A percentile compares a stretch with the other conserved stretches of the same genome.
Conservation (phyloP, 1,284 basidiomycete genomes). For the Meripilus lineatus region DNA sequence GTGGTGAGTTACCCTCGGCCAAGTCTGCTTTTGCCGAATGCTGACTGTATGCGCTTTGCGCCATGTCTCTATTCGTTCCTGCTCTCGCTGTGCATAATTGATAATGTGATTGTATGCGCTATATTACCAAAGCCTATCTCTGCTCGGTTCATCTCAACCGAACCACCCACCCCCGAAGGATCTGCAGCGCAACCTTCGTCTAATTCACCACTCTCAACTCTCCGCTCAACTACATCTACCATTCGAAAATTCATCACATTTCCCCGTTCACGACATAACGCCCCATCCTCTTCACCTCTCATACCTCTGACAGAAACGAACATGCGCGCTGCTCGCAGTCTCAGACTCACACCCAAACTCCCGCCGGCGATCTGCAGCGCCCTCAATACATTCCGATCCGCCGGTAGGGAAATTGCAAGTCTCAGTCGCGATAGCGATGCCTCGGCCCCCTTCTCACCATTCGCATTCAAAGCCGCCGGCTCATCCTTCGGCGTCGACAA, state of each 20-base stretch:
- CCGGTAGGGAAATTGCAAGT: conserved; percentile 6
- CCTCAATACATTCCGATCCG: not conserved
- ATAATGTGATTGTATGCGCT: not conserved
- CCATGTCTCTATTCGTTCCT: not conserved
- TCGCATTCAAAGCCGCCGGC: too few relatives aligned
- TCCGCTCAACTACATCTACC: not conserved
- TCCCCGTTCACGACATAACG: not conserved
- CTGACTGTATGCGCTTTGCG: not conserved
- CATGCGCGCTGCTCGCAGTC: too few relatives aligned
- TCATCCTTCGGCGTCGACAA: too few relatives aligned
- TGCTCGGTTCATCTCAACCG: not conserved
- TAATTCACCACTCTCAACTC: not conserved
- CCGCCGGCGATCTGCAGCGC: not conserved
- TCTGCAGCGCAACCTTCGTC: not conserved
- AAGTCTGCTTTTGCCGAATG: too few relatives aligned
- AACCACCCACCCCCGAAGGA: not conserved
- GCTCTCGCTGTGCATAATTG: not conserved
- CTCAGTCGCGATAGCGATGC: conserved; percentile 12
- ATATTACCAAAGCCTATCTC: not conserved
- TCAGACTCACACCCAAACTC: too few relatives aligned
- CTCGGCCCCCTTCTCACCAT: conserved; percentile 3
- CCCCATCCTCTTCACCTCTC: conserved; percentile 5
- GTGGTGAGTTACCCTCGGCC: conserved; percentile 2
- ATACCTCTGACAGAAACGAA: too few relatives aligned
- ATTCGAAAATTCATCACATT: not conserved